phyloP scores from a whole-genome alignment of 2,329 filamentous ascomycete genomes.

The Rutstroemia sp. region DNA sequence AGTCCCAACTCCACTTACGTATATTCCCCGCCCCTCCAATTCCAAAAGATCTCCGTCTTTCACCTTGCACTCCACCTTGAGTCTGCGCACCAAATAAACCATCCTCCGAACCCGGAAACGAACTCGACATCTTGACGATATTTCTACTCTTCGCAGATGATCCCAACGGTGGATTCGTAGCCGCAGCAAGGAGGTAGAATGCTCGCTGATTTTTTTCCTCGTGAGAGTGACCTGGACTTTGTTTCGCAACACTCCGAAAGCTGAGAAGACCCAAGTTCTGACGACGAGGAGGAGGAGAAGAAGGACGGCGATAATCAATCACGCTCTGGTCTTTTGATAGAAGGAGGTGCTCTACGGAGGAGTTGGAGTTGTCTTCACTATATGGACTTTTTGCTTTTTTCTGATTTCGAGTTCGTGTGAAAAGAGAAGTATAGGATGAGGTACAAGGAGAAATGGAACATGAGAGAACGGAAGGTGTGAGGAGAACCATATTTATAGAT shows the following conservation, averaged over 20 bases:
- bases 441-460: not conserved
- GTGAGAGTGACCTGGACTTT: too few species aligned
- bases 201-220: not conserved
- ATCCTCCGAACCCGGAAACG: not conserved
- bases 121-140: too few species aligned
- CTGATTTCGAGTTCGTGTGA: not conserved
- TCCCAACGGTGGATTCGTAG: not conserved
- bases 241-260: too few species aligned
- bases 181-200: constrained; percentile 1
- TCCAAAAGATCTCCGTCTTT: constrained; percentile 24
- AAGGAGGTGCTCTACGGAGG: not conserved
- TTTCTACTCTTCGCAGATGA: too few species aligned
- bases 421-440: constrained; percentile 1
- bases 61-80: not conserved
- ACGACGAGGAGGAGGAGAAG: too few species aligned
- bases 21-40: constrained; percentile 29
- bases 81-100: not conserved
- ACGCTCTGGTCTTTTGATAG: not conserved
- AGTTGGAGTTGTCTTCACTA: not conserved
- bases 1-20: constrained; percentile 13
- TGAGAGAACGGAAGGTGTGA: not conserved
- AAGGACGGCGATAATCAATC: not conserved
- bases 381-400: not conserved
- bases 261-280: too few species aligned
- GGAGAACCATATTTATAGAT: constrained; percentile 1